Evolutionary conservation across 345 rosid genomes (phyloP).

Genomic region (Camelina neglecta): DNA sequence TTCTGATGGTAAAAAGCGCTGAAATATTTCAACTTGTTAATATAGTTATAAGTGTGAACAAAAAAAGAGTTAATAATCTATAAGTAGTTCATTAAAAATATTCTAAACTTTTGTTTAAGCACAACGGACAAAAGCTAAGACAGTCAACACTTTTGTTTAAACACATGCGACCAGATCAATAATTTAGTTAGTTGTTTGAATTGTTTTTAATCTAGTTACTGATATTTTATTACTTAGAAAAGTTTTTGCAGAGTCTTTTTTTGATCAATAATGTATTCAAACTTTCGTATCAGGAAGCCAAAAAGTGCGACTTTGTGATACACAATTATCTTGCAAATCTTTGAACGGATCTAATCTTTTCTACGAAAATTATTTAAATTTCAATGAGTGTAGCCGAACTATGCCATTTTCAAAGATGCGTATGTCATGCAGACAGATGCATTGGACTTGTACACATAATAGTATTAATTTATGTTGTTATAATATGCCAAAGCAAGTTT

Average conservation of each 20-base stretch:
- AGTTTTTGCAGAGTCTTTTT: not conserved
- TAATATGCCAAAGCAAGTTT: not conserved
- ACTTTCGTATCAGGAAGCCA: not conserved
- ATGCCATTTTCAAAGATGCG: constrained; percentile 1
- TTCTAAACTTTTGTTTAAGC: not conserved
- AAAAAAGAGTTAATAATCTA: not conserved
- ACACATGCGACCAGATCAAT: not conserved
- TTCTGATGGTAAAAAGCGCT: constrained; percentile 87
- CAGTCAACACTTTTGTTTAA: not conserved
- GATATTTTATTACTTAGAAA: not conserved
- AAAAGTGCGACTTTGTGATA: too few species aligned
- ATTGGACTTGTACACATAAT: not conserved
- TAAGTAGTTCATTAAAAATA: not conserved
- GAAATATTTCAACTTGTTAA: not conserved
- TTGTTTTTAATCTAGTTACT: not conserved
- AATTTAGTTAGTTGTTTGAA: not conserved
- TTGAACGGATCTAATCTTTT: not conserved
- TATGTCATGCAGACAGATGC: constrained; percentile 5
- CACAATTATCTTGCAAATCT: not conserved
- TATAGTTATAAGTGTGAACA: too few species aligned
- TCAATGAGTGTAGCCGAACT: not conserved
- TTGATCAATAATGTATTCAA: not conserved
- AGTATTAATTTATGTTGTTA: not conserved
- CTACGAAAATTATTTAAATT: not conserved
- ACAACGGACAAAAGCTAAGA: not conserved